Evolutionary conservation across 345 rosid species (phyloP), one percentile per base, ranked within the genome.

Genomic region (Erodium maritimum): DNA sequence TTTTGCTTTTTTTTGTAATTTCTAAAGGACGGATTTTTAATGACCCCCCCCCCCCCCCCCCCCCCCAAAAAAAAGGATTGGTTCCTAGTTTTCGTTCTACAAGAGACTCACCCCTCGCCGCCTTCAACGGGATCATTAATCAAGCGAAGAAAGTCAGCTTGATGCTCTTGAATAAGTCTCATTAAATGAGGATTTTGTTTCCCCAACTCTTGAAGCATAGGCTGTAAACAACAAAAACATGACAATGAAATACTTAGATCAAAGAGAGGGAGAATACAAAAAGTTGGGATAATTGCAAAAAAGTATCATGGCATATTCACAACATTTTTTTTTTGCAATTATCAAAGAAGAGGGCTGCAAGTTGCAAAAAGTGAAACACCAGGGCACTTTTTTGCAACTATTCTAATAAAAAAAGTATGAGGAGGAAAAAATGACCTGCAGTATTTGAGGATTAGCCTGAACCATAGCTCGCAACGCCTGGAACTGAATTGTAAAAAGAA

Each of bases 151-250:
- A 90, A 90, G 56, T 87, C 97, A 23, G 85, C 76, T 61, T 85
- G 95, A 61, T 83, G 97, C 59, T 83, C 97, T 80, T 85, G 95
- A 67, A 90, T 85, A 65, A 87, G 77, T 61, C 89, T 73, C 85
- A 85, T 76, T 50, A 90, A 71, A 18, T 87, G 74, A 61, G 95
- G 95, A 73, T 90, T 87, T 61, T 90, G 93, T 58, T 85, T 85
- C 52, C 97, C 95, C 65, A 90, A 71, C 60, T 90, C 93, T 70
- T 83, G 97, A 76, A 90, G 88, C 97, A 87, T 81, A 48, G 93
- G 97, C 97, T 90, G 80, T 19, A 3, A 48, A 2, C 55, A 18
- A 52, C 12, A n/a, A n/a, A 5, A 21, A 20, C 17, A 17, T 29
- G 16, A 54, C 19, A 50, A 23, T 19, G 51, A 54, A 25, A 42